Percentiles rank a stretch among this genome's conserved stretches.
phyloP scores from a whole-genome alignment of 1,284 basidiomycete genomes.

The Ganoderma meredithae region DNA sequence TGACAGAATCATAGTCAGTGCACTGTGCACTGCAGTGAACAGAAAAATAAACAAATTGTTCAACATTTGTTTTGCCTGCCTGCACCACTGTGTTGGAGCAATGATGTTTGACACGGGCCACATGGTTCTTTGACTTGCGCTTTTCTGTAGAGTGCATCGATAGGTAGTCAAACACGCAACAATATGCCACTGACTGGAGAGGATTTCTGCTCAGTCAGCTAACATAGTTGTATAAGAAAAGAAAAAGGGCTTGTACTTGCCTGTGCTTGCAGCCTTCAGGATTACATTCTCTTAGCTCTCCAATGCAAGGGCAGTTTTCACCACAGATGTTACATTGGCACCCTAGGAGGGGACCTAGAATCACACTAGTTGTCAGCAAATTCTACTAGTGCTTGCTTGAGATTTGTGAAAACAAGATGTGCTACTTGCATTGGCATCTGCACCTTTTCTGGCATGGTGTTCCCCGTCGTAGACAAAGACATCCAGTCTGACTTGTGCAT shows the following conservation, averaged over 20 bases:
- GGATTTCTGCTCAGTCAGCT: neutral
- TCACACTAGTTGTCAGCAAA: neutral
- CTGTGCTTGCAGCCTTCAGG: conserved; percentile 43
- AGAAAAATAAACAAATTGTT: neutral
- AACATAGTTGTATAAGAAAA: neutral
- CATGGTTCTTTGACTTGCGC: neutral
- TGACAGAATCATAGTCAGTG: neutral
- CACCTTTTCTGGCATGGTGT: conserved; percentile 42
- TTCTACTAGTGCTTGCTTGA: too few relatives aligned
- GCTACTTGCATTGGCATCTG: conserved; percentile 40
- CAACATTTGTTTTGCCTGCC: conserved; percentile 15
- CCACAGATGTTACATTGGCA: neutral
- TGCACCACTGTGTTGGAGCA: neutral
- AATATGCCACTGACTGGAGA: neutral
- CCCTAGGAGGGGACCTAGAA: neutral
- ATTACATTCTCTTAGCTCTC: conserved; percentile 50
- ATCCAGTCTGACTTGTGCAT: conserved; percentile 41
- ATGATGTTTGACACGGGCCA: neutral
- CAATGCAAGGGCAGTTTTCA: conserved; percentile 46
- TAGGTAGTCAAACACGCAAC: too few relatives aligned
- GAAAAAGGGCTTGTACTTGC: neutral
- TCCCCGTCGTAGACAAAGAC: conserved; percentile 43
- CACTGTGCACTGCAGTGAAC: too few relatives aligned
- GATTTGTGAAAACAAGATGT: neutral
- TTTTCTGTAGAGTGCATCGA: too few relatives aligned